These are phyloP conservation scores for Pistacia vera DNA, from an alignment of 345 rosid species.

Conservation along the genomic window DNA sequence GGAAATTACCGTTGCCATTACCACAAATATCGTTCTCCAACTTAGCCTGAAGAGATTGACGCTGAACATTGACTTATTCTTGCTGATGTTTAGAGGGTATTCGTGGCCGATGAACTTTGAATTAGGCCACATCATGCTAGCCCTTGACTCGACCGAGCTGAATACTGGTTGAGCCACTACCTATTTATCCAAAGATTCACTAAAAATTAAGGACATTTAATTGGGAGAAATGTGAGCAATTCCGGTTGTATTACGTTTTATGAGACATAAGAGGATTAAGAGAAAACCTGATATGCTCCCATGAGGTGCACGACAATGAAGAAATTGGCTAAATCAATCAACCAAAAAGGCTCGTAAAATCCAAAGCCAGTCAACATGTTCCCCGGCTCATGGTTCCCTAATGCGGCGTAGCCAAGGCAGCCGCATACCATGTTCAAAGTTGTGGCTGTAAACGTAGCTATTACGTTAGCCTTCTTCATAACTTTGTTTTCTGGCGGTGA, in stretches of 20 bases:
- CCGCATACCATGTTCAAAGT: slow-evolving; percentile 40
- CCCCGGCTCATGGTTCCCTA: slow-evolving; percentile 22
- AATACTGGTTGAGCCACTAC: slow-evolving; percentile 29
- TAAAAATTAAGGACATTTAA: not conserved
- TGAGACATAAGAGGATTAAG: not conserved
- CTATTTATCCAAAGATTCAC: slow-evolving; percentile 6
- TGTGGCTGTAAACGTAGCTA: slow-evolving; percentile 41
- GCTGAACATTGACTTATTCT: not conserved
- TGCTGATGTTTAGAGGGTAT: slow-evolving; percentile 6
- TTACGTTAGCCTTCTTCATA: slow-evolving; percentile 52
- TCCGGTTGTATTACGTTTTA: no score
- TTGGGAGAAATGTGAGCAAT: no score
- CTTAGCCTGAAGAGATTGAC: slow-evolving; percentile 22
- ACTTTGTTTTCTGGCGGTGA: slow-evolving; percentile 50
- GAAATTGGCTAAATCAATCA: slow-evolving; percentile 25
- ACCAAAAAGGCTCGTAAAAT: slow-evolving; percentile 26
- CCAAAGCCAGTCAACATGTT: slow-evolving; percentile 26
- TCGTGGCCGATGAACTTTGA: slow-evolving; percentile 17
- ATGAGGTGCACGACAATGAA: slow-evolving; percentile 22
- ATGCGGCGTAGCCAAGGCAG: slow-evolving; percentile 18
- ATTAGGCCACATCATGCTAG: slow-evolving; percentile 20
- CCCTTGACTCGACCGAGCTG: slow-evolving; percentile 26
- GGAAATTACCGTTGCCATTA: slow-evolving; percentile 23
- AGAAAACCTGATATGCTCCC: slow-evolving; percentile 25
- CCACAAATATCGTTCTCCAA: slow-evolving; percentile 27